A percentile compares a stretch with the other conserved stretches of the same genome.
Conservation (phyloP, 179 eudicot species). For the Dionaea muscipula region DNA sequence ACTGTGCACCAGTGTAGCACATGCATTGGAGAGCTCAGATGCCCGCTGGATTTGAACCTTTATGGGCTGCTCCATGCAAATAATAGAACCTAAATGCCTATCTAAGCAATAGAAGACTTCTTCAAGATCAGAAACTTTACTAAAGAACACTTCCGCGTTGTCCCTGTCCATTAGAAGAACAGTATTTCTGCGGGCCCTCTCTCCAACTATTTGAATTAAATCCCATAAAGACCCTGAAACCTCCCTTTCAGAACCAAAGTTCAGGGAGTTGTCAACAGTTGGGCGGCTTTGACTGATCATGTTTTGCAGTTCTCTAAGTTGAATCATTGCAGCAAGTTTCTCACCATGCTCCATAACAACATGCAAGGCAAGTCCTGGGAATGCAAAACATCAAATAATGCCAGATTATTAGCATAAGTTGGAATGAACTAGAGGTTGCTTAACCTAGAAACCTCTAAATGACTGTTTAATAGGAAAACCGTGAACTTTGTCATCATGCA, state of each 20-base stretch:
- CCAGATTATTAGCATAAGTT: background rate
- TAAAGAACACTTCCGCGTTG: constrained; percentile 88
- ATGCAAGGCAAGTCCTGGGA: constrained; percentile 74
- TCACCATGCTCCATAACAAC: constrained; percentile 93
- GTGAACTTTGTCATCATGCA: background rate
- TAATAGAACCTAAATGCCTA: constrained; percentile 43
- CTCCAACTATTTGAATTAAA: constrained; percentile 87
- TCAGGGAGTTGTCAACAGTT: constrained; percentile 27
- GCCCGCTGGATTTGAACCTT: constrained; percentile 57
- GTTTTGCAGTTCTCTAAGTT: constrained; percentile 69
- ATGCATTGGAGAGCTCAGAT: constrained; percentile 75
- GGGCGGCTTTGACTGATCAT: constrained; percentile 48
- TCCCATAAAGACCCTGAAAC: constrained; percentile 84
- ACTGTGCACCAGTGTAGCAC: constrained; percentile 49
- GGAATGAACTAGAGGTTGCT: too few relatives aligned
- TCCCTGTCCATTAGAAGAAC: constrained; percentile 96
- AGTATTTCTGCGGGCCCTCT: constrained; percentile 73
- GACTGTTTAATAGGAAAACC: background rate
- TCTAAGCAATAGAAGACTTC: constrained; percentile 75
- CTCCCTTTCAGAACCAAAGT: constrained; percentile 32
- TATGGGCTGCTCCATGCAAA: constrained; percentile 47
- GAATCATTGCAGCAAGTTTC: constrained; percentile 80
- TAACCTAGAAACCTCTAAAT: too few relatives aligned
- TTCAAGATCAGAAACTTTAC: constrained; percentile 84
- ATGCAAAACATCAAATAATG: constrained; percentile 3